Base-by-base conservation (phyloP, 2,329 filamentous ascomycete genomes). In the Cytospora piceicola region DNA sequence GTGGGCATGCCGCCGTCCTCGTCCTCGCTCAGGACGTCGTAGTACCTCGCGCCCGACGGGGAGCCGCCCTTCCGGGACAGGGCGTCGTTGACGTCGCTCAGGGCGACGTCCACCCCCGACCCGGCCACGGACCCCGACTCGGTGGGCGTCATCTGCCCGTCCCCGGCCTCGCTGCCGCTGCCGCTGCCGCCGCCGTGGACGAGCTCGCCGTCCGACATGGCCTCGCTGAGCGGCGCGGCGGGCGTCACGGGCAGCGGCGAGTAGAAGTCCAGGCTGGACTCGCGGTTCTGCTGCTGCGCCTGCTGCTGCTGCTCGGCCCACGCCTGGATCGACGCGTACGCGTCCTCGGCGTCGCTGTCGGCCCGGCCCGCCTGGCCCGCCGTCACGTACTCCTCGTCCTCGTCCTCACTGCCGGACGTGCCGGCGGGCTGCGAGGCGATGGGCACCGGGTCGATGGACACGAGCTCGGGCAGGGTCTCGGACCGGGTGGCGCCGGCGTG, bases 281-380 rank as follows among this genome's bases (percentile, higher is more conserved):
- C 71, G 3, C 51, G 61, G 42, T 63, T 63, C 53, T 63, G 39
- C 51, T 27, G 34, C 42, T 63, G 61, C 1, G 53, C 61, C 42
- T 63, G 61, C 11, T 70, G 69, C 5, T 83, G 83, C 65, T 81
- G 77, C 69, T 87, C 82, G 1, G 87, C 86, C 87, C 87, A 89
- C 0, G 87, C 87, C 72, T 89, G 85, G 69, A 89, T 89, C 1
- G 85, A 87, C 55, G 83, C 82, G 71, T 83, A 88, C 1, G 83
- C 81, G 17, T 83, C 80, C 17, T 78, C 73, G 6, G 42, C 52
- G 29, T 56, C 60, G 15, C 81, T 77, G 3, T 82, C 78, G 15
- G 20, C 34, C 22, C 51, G 56, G 42, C 59, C 60, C n/a, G 20
- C 2, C 69, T 84, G 79, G 52, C 82, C 80, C 11, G 83, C 81